Conservation (phyloP, 768 basidiomycete species). For the Dacryopinax spathularia region DNA sequence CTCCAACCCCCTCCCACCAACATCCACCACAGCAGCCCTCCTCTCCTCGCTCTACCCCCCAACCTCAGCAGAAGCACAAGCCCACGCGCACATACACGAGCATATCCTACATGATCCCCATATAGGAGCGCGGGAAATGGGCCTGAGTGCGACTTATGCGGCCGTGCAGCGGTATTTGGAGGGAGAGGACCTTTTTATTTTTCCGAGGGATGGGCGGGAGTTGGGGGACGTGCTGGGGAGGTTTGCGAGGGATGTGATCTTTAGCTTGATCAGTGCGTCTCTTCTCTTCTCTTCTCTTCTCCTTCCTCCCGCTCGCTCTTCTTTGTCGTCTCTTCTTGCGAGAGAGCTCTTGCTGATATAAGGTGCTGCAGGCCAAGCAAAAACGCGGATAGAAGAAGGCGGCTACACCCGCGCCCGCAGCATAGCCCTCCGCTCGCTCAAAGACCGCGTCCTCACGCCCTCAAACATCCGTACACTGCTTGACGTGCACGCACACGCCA, state of each 20-base stretch:
- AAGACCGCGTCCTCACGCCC: background rate
- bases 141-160: conserved; percentile 66
- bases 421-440: background rate
- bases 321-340: background rate
- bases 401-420: background rate
- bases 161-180: conserved; percentile 60
- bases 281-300: background rate
- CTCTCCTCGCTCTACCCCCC: background rate
- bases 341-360: background rate
- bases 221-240: conserved; percentile 54
- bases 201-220: conserved; percentile 49
- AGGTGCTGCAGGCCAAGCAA: background rate
- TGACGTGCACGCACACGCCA: background rate
- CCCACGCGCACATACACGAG: background rate
- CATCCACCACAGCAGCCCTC: background rate
- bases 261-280: conserved; percentile 13
- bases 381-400: background rate
- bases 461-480: background rate
- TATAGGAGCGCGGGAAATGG: conserved; percentile 25
- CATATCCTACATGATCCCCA: background rate
- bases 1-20: background rate
- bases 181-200: conserved; percentile 55
- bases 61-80: background rate
- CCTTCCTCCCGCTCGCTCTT: too few species aligned
- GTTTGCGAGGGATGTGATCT: background rate